phyloP scores from a whole-genome alignment of 768 basidiomycete species.

The Mycena polygramma region DNA sequence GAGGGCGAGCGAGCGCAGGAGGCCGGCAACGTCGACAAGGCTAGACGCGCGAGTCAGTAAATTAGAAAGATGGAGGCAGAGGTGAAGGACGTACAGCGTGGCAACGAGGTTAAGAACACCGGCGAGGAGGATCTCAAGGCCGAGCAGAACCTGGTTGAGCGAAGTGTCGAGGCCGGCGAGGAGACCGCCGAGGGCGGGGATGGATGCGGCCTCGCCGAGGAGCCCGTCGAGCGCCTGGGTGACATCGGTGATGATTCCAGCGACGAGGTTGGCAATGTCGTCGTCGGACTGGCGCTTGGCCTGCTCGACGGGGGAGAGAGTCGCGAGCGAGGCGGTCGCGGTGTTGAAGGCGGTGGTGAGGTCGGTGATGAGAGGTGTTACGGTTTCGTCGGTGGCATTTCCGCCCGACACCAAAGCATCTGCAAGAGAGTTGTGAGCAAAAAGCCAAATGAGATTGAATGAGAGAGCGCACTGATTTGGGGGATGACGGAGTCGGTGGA shows the following conservation, averaged over 20 bases:
- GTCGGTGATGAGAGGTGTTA: conserved; percentile 41
- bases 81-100: conserved; percentile 36
- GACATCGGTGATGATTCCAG: conserved; percentile 42
- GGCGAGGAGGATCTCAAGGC: conserved; percentile 45
- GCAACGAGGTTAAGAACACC: conserved; percentile 47
- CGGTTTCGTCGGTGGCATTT: conserved; percentile 36
- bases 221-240: conserved; percentile 40
- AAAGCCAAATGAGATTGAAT: background rate
- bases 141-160: conserved; percentile 42
- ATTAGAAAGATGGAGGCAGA: background rate
- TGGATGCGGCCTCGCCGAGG: conserved; percentile 35
- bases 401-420: conserved; percentile 33
- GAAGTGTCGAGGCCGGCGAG: conserved; percentile 43
- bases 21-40: conserved; percentile 34
- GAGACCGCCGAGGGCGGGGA: conserved; percentile 42
- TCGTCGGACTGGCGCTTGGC: conserved; percentile 43
- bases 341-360: conserved; percentile 41
- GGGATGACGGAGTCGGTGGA: conserved; percentile 38
- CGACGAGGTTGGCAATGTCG: conserved; percentile 44
- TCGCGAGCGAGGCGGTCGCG: conserved; percentile 37
- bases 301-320: conserved; percentile 27
- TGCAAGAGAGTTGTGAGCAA: background rate
- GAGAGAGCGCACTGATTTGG: conserved; percentile 38
- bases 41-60: conserved; percentile 37
- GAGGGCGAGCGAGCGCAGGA: conserved; percentile 31